Percentiles rank a stretch among this genome's conserved stretches.
Conservation (phyloP, 2,329 filamentous ascomycete species). For the Teratosphaeria destructans region DNA sequence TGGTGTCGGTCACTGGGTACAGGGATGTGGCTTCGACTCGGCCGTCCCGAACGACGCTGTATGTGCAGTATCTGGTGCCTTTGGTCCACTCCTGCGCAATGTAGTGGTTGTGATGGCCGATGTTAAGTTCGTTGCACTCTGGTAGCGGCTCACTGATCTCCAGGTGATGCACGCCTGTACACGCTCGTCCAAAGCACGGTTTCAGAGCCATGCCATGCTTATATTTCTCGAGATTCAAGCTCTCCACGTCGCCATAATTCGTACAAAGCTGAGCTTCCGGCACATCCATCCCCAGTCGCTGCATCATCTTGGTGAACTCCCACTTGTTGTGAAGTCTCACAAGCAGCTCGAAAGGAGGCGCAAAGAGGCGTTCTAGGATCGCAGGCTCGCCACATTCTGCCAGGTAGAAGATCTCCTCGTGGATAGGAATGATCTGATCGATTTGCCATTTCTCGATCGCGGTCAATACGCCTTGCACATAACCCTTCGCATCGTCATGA, state of each 20-base stretch:
- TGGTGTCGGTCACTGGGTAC: conserved; percentile 22
- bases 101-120: conserved; percentile 9
- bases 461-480: conserved; percentile 10
- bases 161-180: conserved; percentile 8
- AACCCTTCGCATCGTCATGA: conserved; percentile 7
- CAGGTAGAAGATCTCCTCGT: conserved; percentile 25
- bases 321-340: conserved; percentile 24
- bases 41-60: conserved; percentile 19
- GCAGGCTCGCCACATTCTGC: conserved; percentile 15
- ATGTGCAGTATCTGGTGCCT: conserved; percentile 22
- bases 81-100: conserved; percentile 25
- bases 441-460: conserved; percentile 8
- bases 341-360: conserved; percentile 17
- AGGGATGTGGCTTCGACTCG: conserved; percentile 17
- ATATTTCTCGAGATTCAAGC: conserved; percentile 12
- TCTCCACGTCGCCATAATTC: conserved; percentile 4
- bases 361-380: conserved; percentile 19
- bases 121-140: conserved; percentile 1
- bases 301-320: conserved; percentile 18
- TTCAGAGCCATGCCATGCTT: conserved; percentile 19
- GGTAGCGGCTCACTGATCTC: not conserved
- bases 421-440: conserved; percentile 18
- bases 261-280: conserved; percentile 19
- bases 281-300: conserved; percentile 14
- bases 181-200: conserved; percentile 22